Base-by-base conservation (phyloP, 2,329 filamentous ascomycete species). In the Neofusicoccum sp. region DNA sequence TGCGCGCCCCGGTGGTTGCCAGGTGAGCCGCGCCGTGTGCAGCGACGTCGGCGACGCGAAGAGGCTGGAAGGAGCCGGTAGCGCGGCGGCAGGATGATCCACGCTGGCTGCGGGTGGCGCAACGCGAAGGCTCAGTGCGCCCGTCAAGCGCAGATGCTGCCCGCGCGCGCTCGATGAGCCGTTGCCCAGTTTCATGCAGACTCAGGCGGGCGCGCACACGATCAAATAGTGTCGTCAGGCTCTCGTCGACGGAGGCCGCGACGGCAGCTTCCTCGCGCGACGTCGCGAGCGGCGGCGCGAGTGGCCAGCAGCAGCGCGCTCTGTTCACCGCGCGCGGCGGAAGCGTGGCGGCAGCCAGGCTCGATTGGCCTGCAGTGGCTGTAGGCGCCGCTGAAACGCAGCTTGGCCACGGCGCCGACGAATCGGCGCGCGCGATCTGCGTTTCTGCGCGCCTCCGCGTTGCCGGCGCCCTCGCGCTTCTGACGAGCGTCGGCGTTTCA, bases 71-170 rank as follows among this genome's bases (percentile, higher is more conserved):
- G n/a, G 9, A 28, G 44, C 44, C 44, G 44, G 14, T 16, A 48
- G 45, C 28, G 30, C 30, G 8, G 14, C 14, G 45, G 28, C 9
- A 33, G 45, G 45, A 48, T 48, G 38, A 56, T 56, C 28, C n/a
- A 40, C 49, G 49, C 34, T 43, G 36, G 38, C 43, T n/a, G 33
- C 51, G 51, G 51, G 51, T 56, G 51, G 51, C 51, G 51, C 51
- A 56, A 33, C 20, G 20, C 20, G 36, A 54, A 43, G 49, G 14
- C 28, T 26, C 48, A 40, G 48, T 24, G n/a, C 36, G 20, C 20
- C 20, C 20, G 20, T 20, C 20, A 20, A 20, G 20, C 20, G 20
- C 20, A 20, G 20, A 20, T 20, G 20, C 20, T 20, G 20, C 20
- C 20, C 20, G 20, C 20, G 20, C 20, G 20, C 20, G 20, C 20